Evolutionary conservation across 179 eudicot species (phyloP).

Genomic region (Actinidia chinensis): DNA sequence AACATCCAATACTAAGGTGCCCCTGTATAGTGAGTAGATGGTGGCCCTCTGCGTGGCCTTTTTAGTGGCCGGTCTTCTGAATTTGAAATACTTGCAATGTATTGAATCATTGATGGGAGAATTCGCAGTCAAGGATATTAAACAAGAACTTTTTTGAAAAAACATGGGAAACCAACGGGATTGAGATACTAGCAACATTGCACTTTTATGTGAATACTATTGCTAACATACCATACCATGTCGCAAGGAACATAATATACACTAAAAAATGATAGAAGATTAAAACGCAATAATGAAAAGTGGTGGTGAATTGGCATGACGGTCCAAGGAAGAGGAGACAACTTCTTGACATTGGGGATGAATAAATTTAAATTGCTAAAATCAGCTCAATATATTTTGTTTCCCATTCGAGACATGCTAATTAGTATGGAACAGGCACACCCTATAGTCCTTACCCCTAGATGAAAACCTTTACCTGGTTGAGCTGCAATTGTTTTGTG

Average conservation of each 20-base stretch:
- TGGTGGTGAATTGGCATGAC: not conserved
- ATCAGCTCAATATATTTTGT: not conserved
- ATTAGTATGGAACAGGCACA: not conserved
- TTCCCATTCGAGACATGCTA: not conserved
- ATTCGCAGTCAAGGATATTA: not conserved
- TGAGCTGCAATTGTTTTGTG: slow-evolving; percentile 88
- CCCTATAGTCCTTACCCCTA: not conserved
- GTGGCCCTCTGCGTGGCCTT: not conserved
- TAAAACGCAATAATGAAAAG: not conserved
- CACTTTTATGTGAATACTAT: not conserved
- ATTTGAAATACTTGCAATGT: not conserved
- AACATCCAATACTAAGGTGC: too few relatives aligned
- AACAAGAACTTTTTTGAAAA: not conserved
- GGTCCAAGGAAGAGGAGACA: not conserved
- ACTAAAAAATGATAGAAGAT: not conserved
- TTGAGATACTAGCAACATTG: not conserved
- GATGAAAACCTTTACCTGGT: slow-evolving; percentile 58
- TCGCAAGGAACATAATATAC: not conserved
- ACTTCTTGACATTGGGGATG: not conserved
- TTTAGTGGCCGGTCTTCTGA: not conserved
- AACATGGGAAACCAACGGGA: slow-evolving; percentile 3
- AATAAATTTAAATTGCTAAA: not conserved
- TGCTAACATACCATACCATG: not conserved
- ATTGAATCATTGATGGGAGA: not conserved
- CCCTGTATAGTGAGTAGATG: too few relatives aligned